Evolutionary conservation across 1,139 yeast genomes (phyloP).

Genomic region (Citeromyces siamensis): DNA sequence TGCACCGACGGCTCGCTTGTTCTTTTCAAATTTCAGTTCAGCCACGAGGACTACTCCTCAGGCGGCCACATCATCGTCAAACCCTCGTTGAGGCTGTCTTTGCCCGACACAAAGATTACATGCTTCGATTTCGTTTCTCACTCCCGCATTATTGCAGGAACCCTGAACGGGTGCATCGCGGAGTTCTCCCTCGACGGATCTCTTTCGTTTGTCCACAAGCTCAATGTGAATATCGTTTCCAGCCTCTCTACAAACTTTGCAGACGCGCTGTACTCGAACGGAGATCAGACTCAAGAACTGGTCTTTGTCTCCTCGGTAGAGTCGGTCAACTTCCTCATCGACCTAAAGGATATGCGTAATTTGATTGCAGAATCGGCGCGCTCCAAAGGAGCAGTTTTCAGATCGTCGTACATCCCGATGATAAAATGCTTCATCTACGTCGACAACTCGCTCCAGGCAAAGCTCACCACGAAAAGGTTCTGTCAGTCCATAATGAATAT

Average conservation of each 20-base stretch:
- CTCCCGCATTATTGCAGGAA: conserved; percentile 44
- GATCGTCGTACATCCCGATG: conserved; percentile 23
- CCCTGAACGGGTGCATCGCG: conserved; percentile 51
- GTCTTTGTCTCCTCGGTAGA: conserved; percentile 12
- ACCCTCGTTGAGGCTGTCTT: conserved; percentile 16
- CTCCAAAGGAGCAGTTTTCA: conserved; percentile 9
- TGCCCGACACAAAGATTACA: conserved; percentile 24
- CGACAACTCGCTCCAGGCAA: conserved; percentile 23
- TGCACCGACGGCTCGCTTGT: too few species aligned
- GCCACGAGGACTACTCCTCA: too few species aligned
- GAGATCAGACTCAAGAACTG: conserved; percentile 5
- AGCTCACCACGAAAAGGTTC: conserved; percentile 20
- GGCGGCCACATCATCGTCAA: too few species aligned
- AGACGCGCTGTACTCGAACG: conserved; percentile 8
- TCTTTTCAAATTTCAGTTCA: too few species aligned
- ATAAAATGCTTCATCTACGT: conserved; percentile 24
- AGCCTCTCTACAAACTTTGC: conserved; percentile 11
- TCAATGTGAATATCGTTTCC: too few species aligned
- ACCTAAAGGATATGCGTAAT: conserved; percentile 7
- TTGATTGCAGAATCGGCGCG: not conserved
- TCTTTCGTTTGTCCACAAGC: conserved; percentile 13
- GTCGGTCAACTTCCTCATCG: conserved; percentile 10
- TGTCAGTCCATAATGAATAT: conserved; percentile 21
- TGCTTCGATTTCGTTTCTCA: conserved; percentile 43
- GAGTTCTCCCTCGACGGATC: conserved; percentile 34